Conservation (phyloP, 1,284 basidiomycete genomes). For the Rhodotorula glutinis region DNA sequence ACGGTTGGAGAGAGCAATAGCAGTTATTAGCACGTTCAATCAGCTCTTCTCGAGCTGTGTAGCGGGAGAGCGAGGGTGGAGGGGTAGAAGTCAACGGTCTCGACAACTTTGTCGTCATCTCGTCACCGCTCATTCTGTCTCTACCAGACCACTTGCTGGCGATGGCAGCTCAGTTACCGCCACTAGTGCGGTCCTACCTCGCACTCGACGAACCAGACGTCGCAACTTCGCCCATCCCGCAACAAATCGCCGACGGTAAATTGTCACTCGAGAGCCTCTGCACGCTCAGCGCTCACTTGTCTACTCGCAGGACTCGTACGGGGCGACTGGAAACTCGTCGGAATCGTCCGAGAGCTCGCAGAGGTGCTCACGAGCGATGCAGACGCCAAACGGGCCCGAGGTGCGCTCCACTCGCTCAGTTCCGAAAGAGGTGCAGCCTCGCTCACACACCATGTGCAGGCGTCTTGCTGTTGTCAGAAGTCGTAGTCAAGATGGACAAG, state of each 20-base stretch:
- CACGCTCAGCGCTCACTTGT: not conserved
- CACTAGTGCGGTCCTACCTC: slow-evolving; percentile 18
- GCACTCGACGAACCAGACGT: slow-evolving; percentile 4
- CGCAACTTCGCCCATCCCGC: slow-evolving; percentile 8
- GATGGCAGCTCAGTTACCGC: not conserved
- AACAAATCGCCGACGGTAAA: slow-evolving; percentile 23
- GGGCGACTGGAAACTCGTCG: slow-evolving; percentile 54
- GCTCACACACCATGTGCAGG: slow-evolving; percentile 55
- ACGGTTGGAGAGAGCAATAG: not conserved
- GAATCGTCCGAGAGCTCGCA: slow-evolving; percentile 81
- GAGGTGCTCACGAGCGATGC: slow-evolving; percentile 84
- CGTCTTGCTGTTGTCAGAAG: slow-evolving; percentile 66
- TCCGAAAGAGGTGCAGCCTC: not conserved
- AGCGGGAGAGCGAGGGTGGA: too few relatives aligned
- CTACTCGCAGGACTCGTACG: slow-evolving; percentile 10
- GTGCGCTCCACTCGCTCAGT: slow-evolving; percentile 50
- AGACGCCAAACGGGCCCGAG: slow-evolving; percentile 72
- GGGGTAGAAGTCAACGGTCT: too few relatives aligned
- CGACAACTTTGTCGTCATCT: too few relatives aligned
- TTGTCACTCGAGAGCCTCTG: not conserved
- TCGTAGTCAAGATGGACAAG: slow-evolving; percentile 62
- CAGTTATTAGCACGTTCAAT: not conserved
- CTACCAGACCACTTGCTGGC: too few relatives aligned
- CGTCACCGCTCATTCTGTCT: too few relatives aligned
- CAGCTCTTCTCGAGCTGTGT: not conserved